Conservation (phyloP, 2,329 filamentous ascomycete genomes). For the Aspergillus cejpii region DNA sequence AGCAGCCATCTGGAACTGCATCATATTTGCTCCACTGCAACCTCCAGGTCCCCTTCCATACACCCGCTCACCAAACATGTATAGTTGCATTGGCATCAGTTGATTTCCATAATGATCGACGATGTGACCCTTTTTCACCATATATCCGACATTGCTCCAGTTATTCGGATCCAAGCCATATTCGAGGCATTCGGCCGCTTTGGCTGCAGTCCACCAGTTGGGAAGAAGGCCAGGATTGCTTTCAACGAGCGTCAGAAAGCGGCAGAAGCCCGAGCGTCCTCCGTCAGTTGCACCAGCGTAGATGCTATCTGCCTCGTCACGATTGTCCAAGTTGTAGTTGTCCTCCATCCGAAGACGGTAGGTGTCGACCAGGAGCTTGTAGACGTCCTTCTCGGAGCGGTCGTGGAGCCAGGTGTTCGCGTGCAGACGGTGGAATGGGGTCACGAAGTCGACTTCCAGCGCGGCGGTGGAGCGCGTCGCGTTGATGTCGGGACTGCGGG, state of each 20-base stretch:
- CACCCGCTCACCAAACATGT: conserved; percentile 9
- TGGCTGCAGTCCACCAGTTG: conserved; percentile 3
- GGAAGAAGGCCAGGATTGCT: background rate
- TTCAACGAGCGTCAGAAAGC: conserved; percentile 4
- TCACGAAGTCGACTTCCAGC: conserved; percentile 24
- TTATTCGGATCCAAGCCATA: background rate
- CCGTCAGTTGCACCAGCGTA: background rate
- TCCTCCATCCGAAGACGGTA: conserved; percentile 40
- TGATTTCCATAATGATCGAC: conserved; percentile 1
- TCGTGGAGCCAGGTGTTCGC: conserved; percentile 41
- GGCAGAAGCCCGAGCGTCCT: background rate
- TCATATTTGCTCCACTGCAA: background rate
- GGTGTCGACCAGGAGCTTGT: conserved; percentile 43
- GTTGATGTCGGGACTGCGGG: background rate
- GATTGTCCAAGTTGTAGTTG: background rate
- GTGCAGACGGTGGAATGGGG: conserved; percentile 40
- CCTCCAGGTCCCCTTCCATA: conserved; percentile 2
- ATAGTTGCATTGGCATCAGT: conserved; percentile 4
- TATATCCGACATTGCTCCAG: background rate
- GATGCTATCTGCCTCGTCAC: background rate
- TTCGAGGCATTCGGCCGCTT: conserved; percentile 1
- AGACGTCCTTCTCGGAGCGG: conserved; percentile 43
- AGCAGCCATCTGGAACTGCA: background rate
- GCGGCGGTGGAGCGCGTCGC: conserved; percentile 5
- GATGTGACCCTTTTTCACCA: background rate